Conservation (phyloP, 805 yeast genomes). For the Hyphopichia homilentoma region DNA sequence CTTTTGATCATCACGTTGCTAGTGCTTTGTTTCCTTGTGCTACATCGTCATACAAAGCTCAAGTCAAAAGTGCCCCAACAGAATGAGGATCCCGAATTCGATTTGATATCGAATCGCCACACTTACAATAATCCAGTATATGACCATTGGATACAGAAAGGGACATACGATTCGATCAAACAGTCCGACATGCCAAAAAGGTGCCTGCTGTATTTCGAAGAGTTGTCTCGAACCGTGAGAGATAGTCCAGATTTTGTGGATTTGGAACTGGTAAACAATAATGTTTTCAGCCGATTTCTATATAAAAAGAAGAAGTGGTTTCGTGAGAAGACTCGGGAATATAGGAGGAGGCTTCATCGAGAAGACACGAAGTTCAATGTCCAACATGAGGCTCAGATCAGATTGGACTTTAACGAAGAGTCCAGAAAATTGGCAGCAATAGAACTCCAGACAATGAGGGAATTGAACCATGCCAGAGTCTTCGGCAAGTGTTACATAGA, state of each 20-base stretch:
- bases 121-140: constrained; percentile 14
- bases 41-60: too few relatives aligned
- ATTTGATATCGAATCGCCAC: constrained; percentile 3
- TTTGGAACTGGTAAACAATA: constrained; percentile 7
- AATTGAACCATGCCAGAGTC: constrained; percentile 18
- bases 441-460: constrained; percentile 15
- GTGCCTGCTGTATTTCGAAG: constrained; percentile 16
- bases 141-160: constrained; percentile 6
- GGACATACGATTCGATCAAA: not conserved
- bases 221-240: too few relatives aligned
- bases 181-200: constrained; percentile 2
- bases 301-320: constrained; percentile 26
- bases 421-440: constrained; percentile 6
- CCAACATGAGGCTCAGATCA: constrained; percentile 4
- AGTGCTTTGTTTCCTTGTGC: too few relatives aligned
- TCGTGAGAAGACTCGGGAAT: constrained; percentile 7
- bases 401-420: not conserved
- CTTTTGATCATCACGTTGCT: too few relatives aligned
- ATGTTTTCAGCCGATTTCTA: constrained; percentile 14
- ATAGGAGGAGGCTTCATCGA: constrained; percentile 10
- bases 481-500: constrained; percentile 24
- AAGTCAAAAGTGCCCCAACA: too few relatives aligned
- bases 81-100: not conserved
- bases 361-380: constrained; percentile 9
- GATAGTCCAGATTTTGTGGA: constrained; percentile 4